Conservation (phyloP, 2,329 filamentous ascomycete genomes). For the Erysiphe pulchra region DNA sequence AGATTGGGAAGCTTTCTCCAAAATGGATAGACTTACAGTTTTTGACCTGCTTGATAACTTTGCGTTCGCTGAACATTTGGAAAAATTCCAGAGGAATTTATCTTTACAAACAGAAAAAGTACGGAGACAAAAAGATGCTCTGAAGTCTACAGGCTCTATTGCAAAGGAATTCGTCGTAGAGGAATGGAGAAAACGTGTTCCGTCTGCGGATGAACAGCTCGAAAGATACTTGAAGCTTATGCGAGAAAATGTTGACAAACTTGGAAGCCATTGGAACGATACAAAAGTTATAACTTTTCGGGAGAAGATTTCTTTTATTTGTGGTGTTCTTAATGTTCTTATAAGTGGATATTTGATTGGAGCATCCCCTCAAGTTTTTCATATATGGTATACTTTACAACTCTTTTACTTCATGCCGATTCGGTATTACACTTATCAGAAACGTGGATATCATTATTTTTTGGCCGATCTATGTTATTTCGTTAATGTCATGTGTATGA, state of each 20-base stretch:
- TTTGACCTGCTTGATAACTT: conserved; percentile 91
- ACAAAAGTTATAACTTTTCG: conserved; percentile 66
- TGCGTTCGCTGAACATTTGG: conserved; percentile 66
- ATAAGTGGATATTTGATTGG: conserved; percentile 87
- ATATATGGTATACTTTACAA: conserved; percentile 75
- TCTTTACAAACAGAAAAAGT: conserved; percentile 68
- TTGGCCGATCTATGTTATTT: conserved; percentile 95
- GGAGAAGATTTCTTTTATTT: conserved; percentile 92
- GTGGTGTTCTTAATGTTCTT: conserved; percentile 89
- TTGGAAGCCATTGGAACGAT: conserved; percentile 69
- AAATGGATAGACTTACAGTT: conserved; percentile 68
- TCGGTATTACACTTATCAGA: conserved; percentile 72
- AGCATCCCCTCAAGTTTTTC: conserved; percentile 61
- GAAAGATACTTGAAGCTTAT: conserved; percentile 76
- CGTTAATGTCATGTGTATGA: conserved; percentile 63
- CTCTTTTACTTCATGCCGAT: conserved; percentile 93
- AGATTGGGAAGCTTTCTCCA: conserved; percentile 67
- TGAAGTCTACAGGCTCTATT: conserved; percentile 48
- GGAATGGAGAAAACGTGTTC: conserved; percentile 70
- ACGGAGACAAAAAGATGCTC: conserved; percentile 51
- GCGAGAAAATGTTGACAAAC: conserved; percentile 66
- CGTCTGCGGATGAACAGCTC: conserved; percentile 73
- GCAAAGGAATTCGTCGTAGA: conserved; percentile 81
- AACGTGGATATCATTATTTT: conserved; percentile 89
- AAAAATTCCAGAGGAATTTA: conserved; percentile 67